Base-by-base conservation (phyloP, 1,139 yeast genomes). In the Geotrichum aggregatum region DNA sequence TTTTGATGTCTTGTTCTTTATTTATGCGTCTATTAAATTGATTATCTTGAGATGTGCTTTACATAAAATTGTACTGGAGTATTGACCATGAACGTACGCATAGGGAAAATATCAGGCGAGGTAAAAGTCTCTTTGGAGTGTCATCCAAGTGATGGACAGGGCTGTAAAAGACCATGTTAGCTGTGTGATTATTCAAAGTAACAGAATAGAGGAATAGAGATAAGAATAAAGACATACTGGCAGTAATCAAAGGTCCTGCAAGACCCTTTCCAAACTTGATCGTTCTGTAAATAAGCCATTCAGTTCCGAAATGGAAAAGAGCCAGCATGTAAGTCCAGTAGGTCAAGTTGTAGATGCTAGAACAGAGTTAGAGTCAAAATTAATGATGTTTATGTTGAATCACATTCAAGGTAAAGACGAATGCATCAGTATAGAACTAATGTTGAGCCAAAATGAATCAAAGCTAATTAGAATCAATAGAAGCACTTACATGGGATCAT, bases 261-360 rank as follows among this genome's bases (percentile, higher is more conserved):
- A 92, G 78, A 1, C 98, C 98, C 60, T 84, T 86, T 50, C 95
- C 97, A 43, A 88, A 77, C 67, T 80, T 83, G 62, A 94, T 85
- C 30, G 95, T 89, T 54, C 79, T 78, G 73, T 74, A 92, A 44
- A 83, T 70, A 47, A 87, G 71, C 89, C 95, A 87, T 69, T 92
- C 98, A 44, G 83, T 73, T 46, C 81, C 76, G 64, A 92, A 92
- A 71, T 92, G 98, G 61, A 78, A 73, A 41, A 86, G 82, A 6
- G 98, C 98, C 56, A 92, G 80, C 38, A 80, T 70, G 66, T 85
- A 92, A n/a, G 95, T 83, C 70, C 86, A 84, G 64, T 87, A 78
- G 30, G 94, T 84, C 61, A 92, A 75, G 62, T 87, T 83, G 68
- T 81, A 92, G 50, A 89, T 79, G 56, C 62, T 62, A 26, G 26